These are phyloP conservation scores for Pyrenophora tritici-repentis DNA, from an alignment of 2,329 filamentous ascomycete species.

Conservation along the genomic window DNA sequence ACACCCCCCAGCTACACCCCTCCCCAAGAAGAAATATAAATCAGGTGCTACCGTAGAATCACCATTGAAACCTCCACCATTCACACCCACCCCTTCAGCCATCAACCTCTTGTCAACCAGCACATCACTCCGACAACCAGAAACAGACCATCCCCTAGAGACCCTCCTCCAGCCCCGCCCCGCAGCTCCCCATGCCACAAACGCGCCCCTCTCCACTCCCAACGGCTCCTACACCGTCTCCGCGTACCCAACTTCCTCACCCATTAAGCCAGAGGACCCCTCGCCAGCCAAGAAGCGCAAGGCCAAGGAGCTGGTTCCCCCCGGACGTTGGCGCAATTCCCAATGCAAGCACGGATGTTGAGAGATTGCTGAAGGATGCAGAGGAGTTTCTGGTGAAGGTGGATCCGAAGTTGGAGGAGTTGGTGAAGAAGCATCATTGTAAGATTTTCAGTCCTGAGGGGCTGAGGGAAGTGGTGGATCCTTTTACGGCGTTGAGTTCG, in stretches of 20 bases:
- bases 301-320: conserved; percentile 45
- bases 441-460: conserved; percentile 79
- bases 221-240: conserved; percentile 66
- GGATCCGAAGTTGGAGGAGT: conserved; percentile 71
- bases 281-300: conserved; percentile 53
- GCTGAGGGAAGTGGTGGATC: conserved; percentile 83
- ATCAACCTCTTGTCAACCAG: conserved; percentile 51
- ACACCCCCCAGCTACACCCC: conserved; percentile 35
- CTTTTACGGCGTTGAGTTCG: conserved; percentile 80
- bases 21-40: conserved; percentile 39
- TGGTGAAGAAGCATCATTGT: conserved; percentile 78
- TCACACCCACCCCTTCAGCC: conserved; percentile 55
- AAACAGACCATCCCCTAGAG: conserved; percentile 34
- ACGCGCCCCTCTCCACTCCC: conserved; percentile 73
- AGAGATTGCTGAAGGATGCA: conserved; percentile 74
- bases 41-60: conserved; percentile 10
- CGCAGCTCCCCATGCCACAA: conserved; percentile 67
- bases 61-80: conserved; percentile 29
- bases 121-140: background rate
- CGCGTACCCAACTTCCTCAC: conserved; percentile 48
- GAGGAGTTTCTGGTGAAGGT: conserved; percentile 73
- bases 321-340: conserved; percentile 33
- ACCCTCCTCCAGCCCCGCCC: conserved; percentile 54
- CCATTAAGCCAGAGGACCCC: conserved; percentile 32
- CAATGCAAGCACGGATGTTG: conserved; percentile 63